Conservation (phyloP, 106 monocot genomes). For the Allium cepa region DNA sequence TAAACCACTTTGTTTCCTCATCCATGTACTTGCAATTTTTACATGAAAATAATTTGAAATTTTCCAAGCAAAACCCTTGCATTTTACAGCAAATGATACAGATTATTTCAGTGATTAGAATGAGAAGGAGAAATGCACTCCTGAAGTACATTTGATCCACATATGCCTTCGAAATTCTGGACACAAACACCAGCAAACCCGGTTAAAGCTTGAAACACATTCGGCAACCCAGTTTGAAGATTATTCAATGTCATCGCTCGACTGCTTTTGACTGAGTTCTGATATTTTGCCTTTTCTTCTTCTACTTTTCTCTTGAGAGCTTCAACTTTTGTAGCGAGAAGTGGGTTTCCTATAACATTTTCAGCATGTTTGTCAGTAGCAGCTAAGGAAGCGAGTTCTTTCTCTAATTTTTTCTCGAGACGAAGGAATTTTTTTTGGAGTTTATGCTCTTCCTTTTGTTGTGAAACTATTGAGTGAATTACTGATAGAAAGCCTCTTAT, state of each 20-base stretch:
- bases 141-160: neutral
- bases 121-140: neutral
- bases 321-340: constrained; percentile 27
- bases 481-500: constrained; percentile 69
- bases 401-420: constrained; percentile 47
- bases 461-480: constrained; percentile 52
- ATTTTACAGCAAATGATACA: neutral
- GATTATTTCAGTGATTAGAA: neutral
- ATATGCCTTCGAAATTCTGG: constrained; percentile 45
- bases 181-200: constrained; percentile 53
- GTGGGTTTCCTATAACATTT: neutral
- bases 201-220: constrained; percentile 80
- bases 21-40: too few relatives aligned
- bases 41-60: too few relatives aligned
- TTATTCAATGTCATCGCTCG: constrained; percentile 69
- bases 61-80: too few relatives aligned
- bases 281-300: constrained; percentile 62
- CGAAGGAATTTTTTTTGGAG: constrained; percentile 56
- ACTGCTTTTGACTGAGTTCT: constrained; percentile 51
- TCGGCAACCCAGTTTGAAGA: constrained; percentile 71
- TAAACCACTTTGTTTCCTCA: too few relatives aligned
- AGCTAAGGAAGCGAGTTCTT: constrained; percentile 33
- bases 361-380: constrained; percentile 1
- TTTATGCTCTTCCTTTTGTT: constrained; percentile 52
- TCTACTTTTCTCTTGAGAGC: constrained; percentile 50